A percentile compares a stretch with the other conserved stretches of the same genome.
phyloP scores from a whole-genome alignment of 805 yeast genomes.

The Suhomyces prunicola region DNA sequence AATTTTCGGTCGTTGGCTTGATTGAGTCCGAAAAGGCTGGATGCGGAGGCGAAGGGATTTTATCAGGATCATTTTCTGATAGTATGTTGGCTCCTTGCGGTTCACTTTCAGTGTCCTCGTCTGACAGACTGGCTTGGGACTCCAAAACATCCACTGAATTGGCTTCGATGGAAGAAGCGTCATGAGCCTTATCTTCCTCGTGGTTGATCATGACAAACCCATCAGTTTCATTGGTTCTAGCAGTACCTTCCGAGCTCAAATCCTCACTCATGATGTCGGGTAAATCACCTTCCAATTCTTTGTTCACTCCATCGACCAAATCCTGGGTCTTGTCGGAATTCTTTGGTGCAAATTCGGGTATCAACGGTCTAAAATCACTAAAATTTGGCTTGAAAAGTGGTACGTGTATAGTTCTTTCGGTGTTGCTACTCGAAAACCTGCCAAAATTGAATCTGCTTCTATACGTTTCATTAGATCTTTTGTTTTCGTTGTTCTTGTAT shows the following conservation, averaged over 20 bases:
- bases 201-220: conserved; percentile 20
- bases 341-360: conserved; percentile 26
- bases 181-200: conserved; percentile 1
- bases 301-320: conserved; percentile 4
- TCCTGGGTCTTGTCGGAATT: conserved; percentile 17
- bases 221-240: conserved; percentile 11
- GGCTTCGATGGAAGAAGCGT: background rate
- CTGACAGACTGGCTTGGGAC: conserved; percentile 19
- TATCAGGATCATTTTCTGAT: conserved; percentile 11
- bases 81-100: conserved; percentile 13
- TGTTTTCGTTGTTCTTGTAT: background rate
- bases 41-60: conserved; percentile 12
- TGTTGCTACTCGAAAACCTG: background rate
- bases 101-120: conserved; percentile 30
- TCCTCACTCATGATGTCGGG: conserved; percentile 5
- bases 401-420: conserved; percentile 35
- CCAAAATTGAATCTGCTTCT: conserved; percentile 3
- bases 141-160: background rate
- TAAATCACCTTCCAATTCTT: background rate
- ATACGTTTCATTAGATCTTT: background rate
- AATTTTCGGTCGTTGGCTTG: conserved; percentile 19
- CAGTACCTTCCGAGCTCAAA: conserved; percentile 3
- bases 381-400: conserved; percentile 45
- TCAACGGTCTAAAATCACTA: conserved; percentile 28
- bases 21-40: conserved; percentile 16